Evolutionary conservation across 345 rosid species (phyloP).

Genomic region (Excoecaria agallocha): DNA sequence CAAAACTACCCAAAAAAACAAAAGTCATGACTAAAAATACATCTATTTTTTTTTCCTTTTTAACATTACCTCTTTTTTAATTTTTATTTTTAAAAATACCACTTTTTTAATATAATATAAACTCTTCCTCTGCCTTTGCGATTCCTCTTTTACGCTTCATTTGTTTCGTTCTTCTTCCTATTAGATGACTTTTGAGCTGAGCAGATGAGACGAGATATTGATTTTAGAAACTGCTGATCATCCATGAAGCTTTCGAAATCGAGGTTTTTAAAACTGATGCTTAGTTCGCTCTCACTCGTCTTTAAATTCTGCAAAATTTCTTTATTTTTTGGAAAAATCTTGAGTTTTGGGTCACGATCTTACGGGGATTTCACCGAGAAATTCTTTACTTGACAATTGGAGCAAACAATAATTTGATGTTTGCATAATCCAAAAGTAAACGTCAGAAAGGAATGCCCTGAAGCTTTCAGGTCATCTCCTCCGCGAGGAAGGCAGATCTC

Average conservation of each 20-base stretch:
- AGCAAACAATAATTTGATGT: constrained; percentile 13
- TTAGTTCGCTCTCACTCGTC: background rate
- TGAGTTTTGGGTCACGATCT: too few relatives aligned
- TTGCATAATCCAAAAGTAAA: constrained; percentile 40
- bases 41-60: too few relatives aligned
- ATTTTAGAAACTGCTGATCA: constrained; percentile 23
- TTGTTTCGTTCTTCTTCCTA: too few relatives aligned
- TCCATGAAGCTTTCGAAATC: constrained; percentile 43
- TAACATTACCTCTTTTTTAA: too few relatives aligned
- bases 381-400: background rate
- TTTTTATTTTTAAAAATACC: too few relatives aligned
- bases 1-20: too few relatives aligned
- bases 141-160: too few relatives aligned
- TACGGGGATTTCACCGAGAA: background rate
- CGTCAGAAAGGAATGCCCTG: constrained; percentile 31
- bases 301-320: too few relatives aligned
- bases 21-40: too few relatives aligned
- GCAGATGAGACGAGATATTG: constrained; percentile 44
- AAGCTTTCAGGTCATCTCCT: constrained; percentile 19
- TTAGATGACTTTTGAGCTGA: too few relatives aligned
- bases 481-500: constrained; percentile 30
- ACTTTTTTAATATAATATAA: too few relatives aligned
- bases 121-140: too few relatives aligned
- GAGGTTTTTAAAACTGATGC: constrained; percentile 77
- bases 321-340: background rate